Evolutionary conservation across 2,329 filamentous ascomycete species (phyloP).

Genomic region (Nothomitra cinnamomea): DNA sequence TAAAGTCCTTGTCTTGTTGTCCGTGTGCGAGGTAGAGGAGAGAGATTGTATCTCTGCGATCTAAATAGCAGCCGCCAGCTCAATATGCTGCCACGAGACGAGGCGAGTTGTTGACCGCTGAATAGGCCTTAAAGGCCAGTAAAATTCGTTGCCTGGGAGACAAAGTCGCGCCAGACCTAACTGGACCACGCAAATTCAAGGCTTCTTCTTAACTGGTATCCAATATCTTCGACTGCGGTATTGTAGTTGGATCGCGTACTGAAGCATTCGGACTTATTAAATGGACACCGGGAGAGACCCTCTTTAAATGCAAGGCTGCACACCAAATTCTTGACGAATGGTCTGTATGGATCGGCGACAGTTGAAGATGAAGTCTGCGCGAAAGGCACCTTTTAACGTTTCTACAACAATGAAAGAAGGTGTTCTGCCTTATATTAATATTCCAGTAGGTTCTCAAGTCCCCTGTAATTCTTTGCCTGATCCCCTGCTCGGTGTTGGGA

Average conservation of each 20-base stretch:
- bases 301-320: background rate
- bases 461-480: background rate
- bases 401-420: too few species aligned
- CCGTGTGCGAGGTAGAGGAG: too few species aligned
- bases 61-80: too few species aligned
- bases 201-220: slow-evolving; percentile 1
- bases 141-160: background rate
- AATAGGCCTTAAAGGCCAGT: background rate
- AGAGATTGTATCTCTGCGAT: too few species aligned
- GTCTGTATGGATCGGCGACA: too few species aligned
- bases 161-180: background rate
- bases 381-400: too few species aligned
- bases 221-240: background rate
- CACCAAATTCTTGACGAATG: background rate
- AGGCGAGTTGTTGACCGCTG: slow-evolving; percentile 1
- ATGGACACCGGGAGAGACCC: background rate
- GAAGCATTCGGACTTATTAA: background rate
- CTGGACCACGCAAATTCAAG: background rate
- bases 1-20: too few species aligned
- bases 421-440: background rate
- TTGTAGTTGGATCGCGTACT: slow-evolving; percentile 1
- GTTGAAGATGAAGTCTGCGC: too few species aligned
- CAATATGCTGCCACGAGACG: background rate
- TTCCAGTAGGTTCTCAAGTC: slow-evolving; percentile 1
- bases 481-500: background rate